phyloP scores from a whole-genome alignment of 2,329 filamentous ascomycete genomes.

The Paramyrothecium roridum region DNA sequence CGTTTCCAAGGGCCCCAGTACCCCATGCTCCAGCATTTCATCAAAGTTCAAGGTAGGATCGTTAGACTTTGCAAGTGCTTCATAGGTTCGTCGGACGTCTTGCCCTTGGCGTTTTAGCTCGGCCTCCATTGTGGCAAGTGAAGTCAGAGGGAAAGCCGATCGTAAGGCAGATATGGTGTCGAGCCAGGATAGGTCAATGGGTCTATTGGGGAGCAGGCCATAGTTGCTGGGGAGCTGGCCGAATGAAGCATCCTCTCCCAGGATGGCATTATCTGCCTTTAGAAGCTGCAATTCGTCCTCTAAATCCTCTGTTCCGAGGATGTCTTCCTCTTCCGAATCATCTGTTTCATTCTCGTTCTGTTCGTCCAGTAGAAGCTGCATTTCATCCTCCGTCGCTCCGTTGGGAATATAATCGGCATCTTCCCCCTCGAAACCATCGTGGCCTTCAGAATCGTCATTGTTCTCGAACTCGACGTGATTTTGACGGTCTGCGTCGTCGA shows the following conservation, averaged over 20 bases:
- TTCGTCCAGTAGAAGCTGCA: neutral
- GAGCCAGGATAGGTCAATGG: slow-evolving; percentile 14
- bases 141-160: slow-evolving; percentile 39
- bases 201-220: neutral
- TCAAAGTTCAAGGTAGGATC: slow-evolving; percentile 28
- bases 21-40: slow-evolving; percentile 25
- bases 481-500: slow-evolving; percentile 16
- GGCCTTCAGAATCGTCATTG: slow-evolving; percentile 24
- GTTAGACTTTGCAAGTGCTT: slow-evolving; percentile 25
- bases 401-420: slow-evolving; percentile 3
- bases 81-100: slow-evolving; percentile 34
- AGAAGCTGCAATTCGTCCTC: slow-evolving; percentile 41
- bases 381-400: slow-evolving; percentile 7
- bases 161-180: slow-evolving; percentile 33
- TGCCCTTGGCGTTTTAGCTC: slow-evolving; percentile 28
- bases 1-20: slow-evolving; percentile 9
- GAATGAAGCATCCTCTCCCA: slow-evolving; percentile 15
- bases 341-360: slow-evolving; percentile 7
- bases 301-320: slow-evolving; percentile 6
- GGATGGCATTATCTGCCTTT: slow-evolving; percentile 33
- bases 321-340: slow-evolving; percentile 3
- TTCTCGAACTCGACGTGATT: slow-evolving; percentile 9
- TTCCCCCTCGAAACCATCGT: slow-evolving; percentile 17
- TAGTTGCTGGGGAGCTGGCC: slow-evolving; percentile 4
- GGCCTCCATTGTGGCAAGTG: slow-evolving; percentile 29